Base-by-base conservation (phyloP, 495 filamentous ascomycete genomes). In the Parmelia sp. region DNA sequence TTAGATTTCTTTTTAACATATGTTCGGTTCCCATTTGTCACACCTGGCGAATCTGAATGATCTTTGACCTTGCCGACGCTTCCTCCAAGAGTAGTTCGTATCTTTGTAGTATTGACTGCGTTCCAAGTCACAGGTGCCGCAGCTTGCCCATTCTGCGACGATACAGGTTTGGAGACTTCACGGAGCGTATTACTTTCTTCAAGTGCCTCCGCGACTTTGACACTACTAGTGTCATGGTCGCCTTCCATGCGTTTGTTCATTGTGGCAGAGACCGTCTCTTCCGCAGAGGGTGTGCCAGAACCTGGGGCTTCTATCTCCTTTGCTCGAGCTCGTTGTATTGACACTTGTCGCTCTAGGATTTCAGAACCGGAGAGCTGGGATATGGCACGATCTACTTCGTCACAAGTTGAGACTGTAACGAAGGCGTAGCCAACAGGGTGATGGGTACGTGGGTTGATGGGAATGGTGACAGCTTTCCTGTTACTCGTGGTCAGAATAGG, bases 41-140 rank as follows among this genome's bases (percentile, higher is more conserved):
- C 12, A 53, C 6, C 19, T 31, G 49, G 25, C 27, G 17, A 25
- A 19, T 53, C 27, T 53, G 14, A 25, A 0, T 9, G 19, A 10
- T 53, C 3, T 4, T 42, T 40, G 27, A 33, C 23, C 39, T 57
- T 23, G 27, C 27, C 21, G 4, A 23, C n/a, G 17, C 27, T 31
- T 84, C 92, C 96, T 78, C 83, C 86, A 81, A 89, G 88, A 85
- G 96, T 65, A 10, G 63, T 65, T 19, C 61, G 61, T 6, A 63
- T 63, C 49, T 44, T 63, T 21, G 39, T 63, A 31, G 3, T 57
- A n/a, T 57, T 63, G 36, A 63, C 49, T 9, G 51, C 36, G 5
- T 57, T 63, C 61, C 61, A 63, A 36, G 11, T 35, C 10, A 55
- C 35, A 17, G 49, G 61, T 31, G 36, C 19, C 15, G 36, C n/a